Evolutionary conservation across 75 land plant species (phyloP).

Genomic region (Pseudotsuga menziesii): DNA sequence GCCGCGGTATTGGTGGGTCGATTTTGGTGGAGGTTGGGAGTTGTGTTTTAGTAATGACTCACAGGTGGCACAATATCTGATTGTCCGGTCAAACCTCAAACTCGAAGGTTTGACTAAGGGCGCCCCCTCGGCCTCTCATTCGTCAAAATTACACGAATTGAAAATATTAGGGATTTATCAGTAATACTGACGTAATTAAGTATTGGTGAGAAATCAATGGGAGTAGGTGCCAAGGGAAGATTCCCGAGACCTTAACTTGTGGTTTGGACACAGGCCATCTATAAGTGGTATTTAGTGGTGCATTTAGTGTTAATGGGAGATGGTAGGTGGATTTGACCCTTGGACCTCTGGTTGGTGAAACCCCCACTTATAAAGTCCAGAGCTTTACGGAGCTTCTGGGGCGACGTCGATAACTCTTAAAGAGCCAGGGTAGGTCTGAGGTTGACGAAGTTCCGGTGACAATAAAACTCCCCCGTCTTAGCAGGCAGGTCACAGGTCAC

Average conservation of each 20-base stretch:
- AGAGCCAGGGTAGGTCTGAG: neutral
- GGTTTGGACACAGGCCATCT: neutral
- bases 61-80: neutral
- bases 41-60: neutral
- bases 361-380: neutral
- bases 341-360: constrained; percentile 7
- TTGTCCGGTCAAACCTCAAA: too few relatives aligned
- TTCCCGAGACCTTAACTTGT: neutral
- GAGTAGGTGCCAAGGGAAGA: neutral
- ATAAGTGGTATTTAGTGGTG: neutral
- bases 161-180: too few relatives aligned
- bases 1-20: neutral
- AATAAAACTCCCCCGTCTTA: too few relatives aligned
- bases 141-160: too few relatives aligned
- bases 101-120: too few relatives aligned
- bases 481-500: too few relatives aligned
- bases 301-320: neutral
- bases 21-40: neutral
- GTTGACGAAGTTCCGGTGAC: too few relatives aligned
- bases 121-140: too few relatives aligned
- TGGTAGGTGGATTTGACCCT: constrained; percentile 9
- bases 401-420: neutral
- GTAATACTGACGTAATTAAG: too few relatives aligned
- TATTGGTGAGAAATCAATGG: neutral
- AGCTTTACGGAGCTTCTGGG: neutral